Conservation (phyloP, 208 protist species). For the Endotrypanum monterogeii region DNA sequence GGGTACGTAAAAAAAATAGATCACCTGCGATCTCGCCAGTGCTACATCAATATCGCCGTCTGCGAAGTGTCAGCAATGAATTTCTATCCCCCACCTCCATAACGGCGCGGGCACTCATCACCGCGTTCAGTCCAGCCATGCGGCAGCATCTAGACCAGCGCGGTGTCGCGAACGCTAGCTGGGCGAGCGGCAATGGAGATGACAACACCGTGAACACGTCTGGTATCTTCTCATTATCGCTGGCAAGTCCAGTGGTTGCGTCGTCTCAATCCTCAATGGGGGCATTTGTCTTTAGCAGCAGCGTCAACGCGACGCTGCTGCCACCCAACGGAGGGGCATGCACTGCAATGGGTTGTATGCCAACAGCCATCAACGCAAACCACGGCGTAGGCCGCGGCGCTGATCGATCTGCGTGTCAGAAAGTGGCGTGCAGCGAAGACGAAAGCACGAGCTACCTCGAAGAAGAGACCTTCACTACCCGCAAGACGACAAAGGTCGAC, state of each 20-base stretch:
- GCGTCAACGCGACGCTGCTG: slow-evolving; percentile 17
- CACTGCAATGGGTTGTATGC: not conserved
- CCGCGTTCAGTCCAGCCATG: not conserved
- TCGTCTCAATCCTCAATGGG: slow-evolving; percentile 28
- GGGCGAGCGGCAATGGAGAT: not conserved
- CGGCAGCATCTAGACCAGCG: slow-evolving; percentile 3
- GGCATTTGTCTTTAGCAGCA: slow-evolving; percentile 20
- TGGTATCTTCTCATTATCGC: not conserved
- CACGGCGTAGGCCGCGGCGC: not conserved
- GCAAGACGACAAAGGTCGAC: not conserved
- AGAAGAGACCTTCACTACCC: not conserved
- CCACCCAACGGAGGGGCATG: slow-evolving; percentile 14
- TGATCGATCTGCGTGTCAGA: not conserved
- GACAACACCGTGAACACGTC: not conserved
- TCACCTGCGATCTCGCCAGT: not conserved
- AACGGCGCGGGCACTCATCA: not conserved
- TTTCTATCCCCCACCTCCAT: not conserved
- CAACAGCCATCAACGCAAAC: not conserved
- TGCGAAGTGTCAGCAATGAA: not conserved
- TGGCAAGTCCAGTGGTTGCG: not conserved
- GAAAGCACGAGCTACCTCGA: not conserved
- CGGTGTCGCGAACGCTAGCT: slow-evolving; percentile 8
- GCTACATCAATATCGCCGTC: not conserved
- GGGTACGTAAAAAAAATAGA: not conserved
- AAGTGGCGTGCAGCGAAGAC: not conserved